Percentiles rank a stretch among this genome's conserved stretches.
Evolutionary conservation across 2,329 filamentous ascomycete species (phyloP).

Genomic region (Arthroderma sp.): DNA sequence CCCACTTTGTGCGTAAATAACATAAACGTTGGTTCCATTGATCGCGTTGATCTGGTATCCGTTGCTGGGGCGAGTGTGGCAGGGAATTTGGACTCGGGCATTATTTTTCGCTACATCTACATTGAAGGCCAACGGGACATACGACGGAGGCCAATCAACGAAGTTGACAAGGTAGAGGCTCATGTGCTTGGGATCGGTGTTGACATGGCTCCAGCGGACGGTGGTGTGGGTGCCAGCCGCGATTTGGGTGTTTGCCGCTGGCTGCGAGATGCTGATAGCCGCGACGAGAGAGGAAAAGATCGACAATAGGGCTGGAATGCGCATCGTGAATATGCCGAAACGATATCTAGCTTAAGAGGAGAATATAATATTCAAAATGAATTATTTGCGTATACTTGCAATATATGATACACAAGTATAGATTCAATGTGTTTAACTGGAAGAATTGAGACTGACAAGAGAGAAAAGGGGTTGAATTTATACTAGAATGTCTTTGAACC

Average conservation of each 20-base stretch:
- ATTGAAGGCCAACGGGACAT: slow-evolving; percentile 24
- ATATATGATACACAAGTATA: no score
- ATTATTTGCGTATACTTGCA: no score
- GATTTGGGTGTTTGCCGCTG: slow-evolving; percentile 25
- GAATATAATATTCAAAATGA: no score
- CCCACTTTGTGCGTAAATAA: slow-evolving; percentile 32
- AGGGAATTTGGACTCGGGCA: slow-evolving; percentile 27
- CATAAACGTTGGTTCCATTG: slow-evolving; percentile 34
- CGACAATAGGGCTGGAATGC: background rate
- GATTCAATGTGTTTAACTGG: no score
- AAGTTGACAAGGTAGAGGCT: slow-evolving; percentile 35
- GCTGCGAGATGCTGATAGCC: slow-evolving; percentile 17
- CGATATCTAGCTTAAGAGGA: no score
- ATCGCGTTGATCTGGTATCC: slow-evolving; percentile 35
- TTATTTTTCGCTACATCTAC: slow-evolving; percentile 22
- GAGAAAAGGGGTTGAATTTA: no score
- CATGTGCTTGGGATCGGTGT: slow-evolving; percentile 29
- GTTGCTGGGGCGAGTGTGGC: slow-evolving; percentile 22
- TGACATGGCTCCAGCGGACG: slow-evolving; percentile 28
- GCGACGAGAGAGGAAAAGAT: slow-evolving; percentile 11
- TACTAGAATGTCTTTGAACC: no score
- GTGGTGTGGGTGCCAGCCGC: slow-evolving; percentile 22
- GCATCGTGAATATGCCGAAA: no score
- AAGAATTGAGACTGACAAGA: no score
- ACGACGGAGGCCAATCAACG: slow-evolving; percentile 32